Evolutionary conservation across 495 filamentous ascomycete genomes (phyloP), one percentile per base, ranked within the genome.

Genomic region (Geoglossum glabrum): DNA sequence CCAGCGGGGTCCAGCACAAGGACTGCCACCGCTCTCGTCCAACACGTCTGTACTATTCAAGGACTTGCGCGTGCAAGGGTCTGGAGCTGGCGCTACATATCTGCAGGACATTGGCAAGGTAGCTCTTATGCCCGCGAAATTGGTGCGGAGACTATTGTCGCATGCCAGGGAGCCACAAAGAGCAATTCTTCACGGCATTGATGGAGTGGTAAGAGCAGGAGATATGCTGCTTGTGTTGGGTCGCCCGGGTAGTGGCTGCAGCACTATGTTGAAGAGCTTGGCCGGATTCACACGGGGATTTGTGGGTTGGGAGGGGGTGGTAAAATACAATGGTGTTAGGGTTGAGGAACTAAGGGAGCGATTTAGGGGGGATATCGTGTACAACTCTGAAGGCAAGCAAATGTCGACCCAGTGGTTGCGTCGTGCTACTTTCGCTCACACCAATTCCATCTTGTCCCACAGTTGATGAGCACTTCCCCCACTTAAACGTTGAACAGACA

Each of bases 321-420:
- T 60, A 4, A 33, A 25, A 8, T 60, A 60, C 28, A 33, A 43
- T 19, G 58, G 58, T 5, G 56, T 57, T 31, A n/a, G 17, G 33
- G 27, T 33, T 25, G 54, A 60, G 9, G 58, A 9, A 17, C 68
- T 71, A 65, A 61, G 66, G n/a, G 70, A 70, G 57, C 57, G 66
- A 55, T 72, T 69, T 59, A 65, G 64, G 52, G 67, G 70, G 43
- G 66, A 72, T 52, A 73, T 83, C 4, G 70, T 79, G 23, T 81
- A 84, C 61, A 84, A 82, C 54, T 40, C n/a, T n/a, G n/a, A n/a
- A n/a, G n/a, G n/a, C n/a, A n/a, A n/a, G 17, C 17, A 25, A 47
- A 17, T n/a, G 43, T 47, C 23, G 43, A 47, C 5, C 17, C 23
- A 19, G 4, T 19, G 4, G 4, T 17, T 17, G 15, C n/a, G n/a